Evolutionary conservation across 345 rosid species (phyloP), one percentile per base, ranked within the genome.

Genomic region (Barbarea vulgaris): DNA sequence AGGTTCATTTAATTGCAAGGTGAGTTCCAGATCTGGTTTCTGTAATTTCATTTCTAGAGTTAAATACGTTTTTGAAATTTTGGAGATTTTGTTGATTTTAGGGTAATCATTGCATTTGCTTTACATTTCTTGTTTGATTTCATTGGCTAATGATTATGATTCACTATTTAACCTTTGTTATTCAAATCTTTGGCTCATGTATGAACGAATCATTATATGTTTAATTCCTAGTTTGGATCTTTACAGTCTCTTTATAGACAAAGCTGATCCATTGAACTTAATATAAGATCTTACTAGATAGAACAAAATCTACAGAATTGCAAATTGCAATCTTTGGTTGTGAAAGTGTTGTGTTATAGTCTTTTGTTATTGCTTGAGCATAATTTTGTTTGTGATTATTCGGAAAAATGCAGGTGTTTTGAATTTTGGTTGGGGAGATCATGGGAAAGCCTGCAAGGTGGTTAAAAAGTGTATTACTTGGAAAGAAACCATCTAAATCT

Each of bases 361-460:
- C 30, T 51, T 54, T 15, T n/a, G 12, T 64, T 44, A 28, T 64
- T 27, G 9, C 24, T 66, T 27, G 19, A 14, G 1, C 44, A 9
- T 44, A 80, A 30, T 48, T 6, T 64, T 47, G 19, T 47, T 27
- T 59, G 74, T 59, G 42, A 27, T 67, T 75, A 9, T 4, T 52
- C 13, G 76, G 57, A 63, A 5, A 36, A 30, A 12, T 54, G 74
- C 67, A 56, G 69, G 76, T 69, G 66, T 55, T 74, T 52, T 47
- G 72, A 48, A 33, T 6, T 47, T 57, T 56, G 21, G 57, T 70
- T 63, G 5, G 17, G 7, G 21, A 72, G 50, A 64, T 37, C n/a
- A 91, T 91, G 98, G 96, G 96, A 12, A 93, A 84, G 75, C 90
- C 97, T 0, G 89, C 81, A 41, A 94, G 82, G 71, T 91, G 98